Base-by-base conservation (phyloP, 2,329 filamentous ascomycete genomes). In the Aspergillus sp. region DNA sequence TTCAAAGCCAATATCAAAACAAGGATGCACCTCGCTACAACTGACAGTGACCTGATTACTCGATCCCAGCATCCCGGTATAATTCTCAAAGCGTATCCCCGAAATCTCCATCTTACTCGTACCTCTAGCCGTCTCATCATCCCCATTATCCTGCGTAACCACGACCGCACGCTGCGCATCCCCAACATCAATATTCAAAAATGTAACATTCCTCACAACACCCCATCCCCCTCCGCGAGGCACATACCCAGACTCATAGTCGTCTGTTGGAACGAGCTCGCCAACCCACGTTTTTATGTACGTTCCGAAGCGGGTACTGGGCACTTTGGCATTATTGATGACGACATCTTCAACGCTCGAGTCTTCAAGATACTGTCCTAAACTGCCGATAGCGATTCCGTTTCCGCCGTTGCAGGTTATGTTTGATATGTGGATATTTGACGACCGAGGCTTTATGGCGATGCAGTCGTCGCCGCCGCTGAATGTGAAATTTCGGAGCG, bases 381-480 rank as follows among this genome's bases (percentile, higher is more conserved):
- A 71, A 60, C 75, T 79, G 2, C 83, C 83, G 40, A 79, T 77
- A 4, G 83, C 82, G 27, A 77, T 77, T 52, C 77, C 77, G 58
- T 85, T 85, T 3, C 82, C 82, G 12, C 80, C 79, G 43, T 77
- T 75, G 55, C 84, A 90, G 58, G 75, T 77, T 6, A 78, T 63
- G 67, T 84, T 88, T 56, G 82, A 79, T 56, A 80, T 71, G 37
- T 75, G 72, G 59, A 82, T 79, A 64, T 87, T 85, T 71, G 84
- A 80, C 57, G 84, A 86, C 72, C 88, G 80, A 43, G 82, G 78
- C 73, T 89, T 90, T 60, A 80, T 78, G 41, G 82, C 81, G 24
- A 86, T 81, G 71, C 88, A 91, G 56, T 83, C 75, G 67, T 81
- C 87, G 65, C 86, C 82, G 9, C 82, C 82, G 70, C 83, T 80